Evolutionary conservation across 768 basidiomycete species (phyloP), one percentile per base, ranked within the genome.

Genomic region (Tricholoma bakamatsutake): DNA sequence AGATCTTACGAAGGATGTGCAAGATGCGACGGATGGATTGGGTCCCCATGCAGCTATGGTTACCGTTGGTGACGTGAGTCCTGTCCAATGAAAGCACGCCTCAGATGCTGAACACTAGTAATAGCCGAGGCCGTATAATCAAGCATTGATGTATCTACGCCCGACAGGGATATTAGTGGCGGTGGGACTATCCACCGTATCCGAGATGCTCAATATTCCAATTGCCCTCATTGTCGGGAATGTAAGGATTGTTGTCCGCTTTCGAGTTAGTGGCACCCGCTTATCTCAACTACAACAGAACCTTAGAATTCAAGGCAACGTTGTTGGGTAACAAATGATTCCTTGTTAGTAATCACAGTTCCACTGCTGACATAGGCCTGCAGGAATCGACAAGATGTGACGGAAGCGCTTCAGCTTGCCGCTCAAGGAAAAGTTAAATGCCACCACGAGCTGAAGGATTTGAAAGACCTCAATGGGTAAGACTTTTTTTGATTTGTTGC

Each of bases 321-420:
- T 71, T 18, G 63, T 75, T 54, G 74, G 74, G 75, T 74, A 56
- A 10, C 65, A 24, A 24, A 24, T 24, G 3, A 24, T 24, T 24
- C 21, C 21, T 24, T 24, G 21, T 24, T 24, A 24, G 21, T 24
- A 24, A 24, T 24, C 21, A 1, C 21, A 24, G 21, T 24, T 53
- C 27, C 39, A 9, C 43, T 48, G 18, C 50, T 30, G 21, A 33
- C 21, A 8, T 37, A 10, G 24, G 37, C 30, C 18, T 27, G 57
- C 34, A 84, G 87, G 1, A 89, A 85, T 69, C 83, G 86, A 37
- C 88, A 91, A 69, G 92, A 93, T 61, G 79, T 84, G 8, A 69
- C 77, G n/a, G 90, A 94, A 67, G 87, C 92, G 1, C 75, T 93
- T 17, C 78, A 81, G 2, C 79, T 93, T 52, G 90, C 88, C 0